phyloP scores from a whole-genome alignment of 305 asterid species.

The Andrographis paniculata region DNA sequence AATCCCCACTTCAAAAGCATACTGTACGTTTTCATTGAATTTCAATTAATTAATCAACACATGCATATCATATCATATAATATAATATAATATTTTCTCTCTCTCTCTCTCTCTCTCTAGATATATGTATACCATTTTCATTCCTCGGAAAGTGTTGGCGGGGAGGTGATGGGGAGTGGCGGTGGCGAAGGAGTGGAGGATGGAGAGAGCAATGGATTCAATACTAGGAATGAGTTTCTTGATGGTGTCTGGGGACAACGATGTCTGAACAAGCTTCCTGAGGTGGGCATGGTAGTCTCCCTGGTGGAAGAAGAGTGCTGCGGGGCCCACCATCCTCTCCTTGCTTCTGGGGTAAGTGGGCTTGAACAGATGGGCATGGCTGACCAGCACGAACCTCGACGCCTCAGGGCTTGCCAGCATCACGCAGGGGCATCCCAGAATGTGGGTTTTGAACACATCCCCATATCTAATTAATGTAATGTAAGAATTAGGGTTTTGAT shows the following conservation, averaged over 20 bases:
- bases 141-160: slow-evolving; percentile 50
- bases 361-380: slow-evolving; percentile 55
- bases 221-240: slow-evolving; percentile 41
- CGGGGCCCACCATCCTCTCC: slow-evolving; percentile 78
- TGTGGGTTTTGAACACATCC: slow-evolving; percentile 67
- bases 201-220: slow-evolving; percentile 38
- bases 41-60: neutral
- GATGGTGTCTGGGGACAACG: slow-evolving; percentile 43
- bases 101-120: no score
- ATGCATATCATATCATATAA: no score
- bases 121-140: slow-evolving; percentile 47
- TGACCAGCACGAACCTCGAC: slow-evolving; percentile 51
- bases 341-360: slow-evolving; percentile 88
- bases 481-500: neutral
- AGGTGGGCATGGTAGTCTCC: slow-evolving; percentile 52
- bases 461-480: no score
- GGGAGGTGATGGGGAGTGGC: slow-evolving; percentile 22
- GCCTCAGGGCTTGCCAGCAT: slow-evolving; percentile 90
- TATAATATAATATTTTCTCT: no score
- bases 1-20: slow-evolving; percentile 78
- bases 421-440: slow-evolving; percentile 81
- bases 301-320: slow-evolving; percentile 72
- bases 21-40: slow-evolving; percentile 36
- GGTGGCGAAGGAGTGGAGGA: slow-evolving; percentile 39
- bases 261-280: slow-evolving; percentile 53